These are phyloP conservation scores for Chaetomiaceae sp. DNA, from an alignment of 2,329 filamentous ascomycete genomes.

Conservation along the genomic window DNA sequence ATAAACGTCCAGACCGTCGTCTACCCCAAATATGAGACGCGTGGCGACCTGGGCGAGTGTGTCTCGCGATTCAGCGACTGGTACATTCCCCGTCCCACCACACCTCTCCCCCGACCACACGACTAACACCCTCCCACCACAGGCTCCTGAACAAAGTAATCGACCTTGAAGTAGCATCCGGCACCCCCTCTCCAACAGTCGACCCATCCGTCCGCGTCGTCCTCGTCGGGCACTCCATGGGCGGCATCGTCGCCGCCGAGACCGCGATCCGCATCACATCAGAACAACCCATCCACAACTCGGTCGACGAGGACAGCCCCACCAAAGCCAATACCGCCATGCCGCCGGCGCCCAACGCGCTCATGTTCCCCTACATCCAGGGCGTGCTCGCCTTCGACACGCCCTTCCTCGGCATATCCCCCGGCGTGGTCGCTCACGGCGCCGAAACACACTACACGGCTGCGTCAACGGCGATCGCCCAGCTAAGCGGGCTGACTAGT, in stretches of 20 bases:
- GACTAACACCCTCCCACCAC: background rate
- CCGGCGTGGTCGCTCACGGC: conserved; percentile 77
- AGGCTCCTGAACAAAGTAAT: conserved; percentile 91
- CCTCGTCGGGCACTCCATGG: conserved; percentile 84
- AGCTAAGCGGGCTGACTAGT: conserved; percentile 61
- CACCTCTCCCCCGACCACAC: background rate
- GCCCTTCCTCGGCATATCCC: conserved; percentile 78
- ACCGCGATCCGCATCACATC: conserved; percentile 68
- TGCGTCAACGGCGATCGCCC: conserved; percentile 63
- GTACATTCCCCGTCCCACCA: conserved; percentile 37
- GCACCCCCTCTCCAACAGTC: conserved; percentile 76
- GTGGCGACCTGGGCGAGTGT: conserved; percentile 67
- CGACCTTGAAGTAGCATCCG: conserved; percentile 81
- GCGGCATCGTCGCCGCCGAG: conserved; percentile 91
- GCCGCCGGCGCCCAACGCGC: conserved; percentile 44
- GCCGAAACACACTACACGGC: conserved; percentile 83
- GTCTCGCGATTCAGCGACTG: conserved; percentile 73
- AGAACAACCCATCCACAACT: conserved; percentile 49
- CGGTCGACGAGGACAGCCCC: conserved; percentile 36
- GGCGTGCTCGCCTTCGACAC: conserved; percentile 92
- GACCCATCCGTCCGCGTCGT: conserved; percentile 80
- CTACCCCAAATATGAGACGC: conserved; percentile 81
- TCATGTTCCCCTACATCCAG: conserved; percentile 93
- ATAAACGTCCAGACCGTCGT: conserved; percentile 62
- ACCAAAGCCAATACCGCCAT: conserved; percentile 34